These are phyloP conservation scores for Xylariaceae sp. DNA, from an alignment of 2,329 filamentous ascomycete genomes.

Conservation along the genomic window DNA sequence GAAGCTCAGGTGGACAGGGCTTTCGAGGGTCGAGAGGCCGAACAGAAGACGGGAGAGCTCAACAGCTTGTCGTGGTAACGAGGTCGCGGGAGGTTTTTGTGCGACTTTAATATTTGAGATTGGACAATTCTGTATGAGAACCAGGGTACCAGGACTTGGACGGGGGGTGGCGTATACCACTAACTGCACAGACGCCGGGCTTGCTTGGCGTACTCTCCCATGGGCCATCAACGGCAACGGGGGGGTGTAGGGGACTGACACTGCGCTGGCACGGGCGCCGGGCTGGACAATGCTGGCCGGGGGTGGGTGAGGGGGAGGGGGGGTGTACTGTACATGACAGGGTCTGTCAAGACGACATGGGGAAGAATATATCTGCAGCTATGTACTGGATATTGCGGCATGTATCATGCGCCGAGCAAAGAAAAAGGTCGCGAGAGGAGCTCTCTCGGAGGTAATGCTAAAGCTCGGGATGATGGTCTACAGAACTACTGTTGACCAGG, in stretches of 20 bases:
- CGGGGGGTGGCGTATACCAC: constrained; percentile 8
- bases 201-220: constrained; percentile 24
- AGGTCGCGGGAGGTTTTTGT: constrained; percentile 28
- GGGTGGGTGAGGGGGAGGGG: not conserved
- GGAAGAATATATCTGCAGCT: too few relatives aligned
- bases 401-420: too few relatives aligned
- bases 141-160: constrained; percentile 20
- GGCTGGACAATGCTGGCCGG: constrained; percentile 1
- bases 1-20: constrained; percentile 21
- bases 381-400: too few relatives aligned
- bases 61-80: constrained; percentile 21
- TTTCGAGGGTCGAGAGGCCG: constrained; percentile 21
- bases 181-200: constrained; percentile 23
- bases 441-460: too few relatives aligned
- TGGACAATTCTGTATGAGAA: constrained; percentile 24
- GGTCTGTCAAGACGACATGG: constrained; percentile 1
- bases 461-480: too few relatives aligned
- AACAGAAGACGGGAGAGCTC: constrained; percentile 22
- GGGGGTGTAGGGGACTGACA: constrained; percentile 17
- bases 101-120: constrained; percentile 30
- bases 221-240: constrained; percentile 12
- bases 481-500: too few relatives aligned
- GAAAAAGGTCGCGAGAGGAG: too few relatives aligned
- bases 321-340: not conserved
- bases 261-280: constrained; percentile 22